Evolutionary conservation across 805 yeast genomes (phyloP), one percentile per base, ranked within the genome.

Genomic region (Ogataea pini): DNA sequence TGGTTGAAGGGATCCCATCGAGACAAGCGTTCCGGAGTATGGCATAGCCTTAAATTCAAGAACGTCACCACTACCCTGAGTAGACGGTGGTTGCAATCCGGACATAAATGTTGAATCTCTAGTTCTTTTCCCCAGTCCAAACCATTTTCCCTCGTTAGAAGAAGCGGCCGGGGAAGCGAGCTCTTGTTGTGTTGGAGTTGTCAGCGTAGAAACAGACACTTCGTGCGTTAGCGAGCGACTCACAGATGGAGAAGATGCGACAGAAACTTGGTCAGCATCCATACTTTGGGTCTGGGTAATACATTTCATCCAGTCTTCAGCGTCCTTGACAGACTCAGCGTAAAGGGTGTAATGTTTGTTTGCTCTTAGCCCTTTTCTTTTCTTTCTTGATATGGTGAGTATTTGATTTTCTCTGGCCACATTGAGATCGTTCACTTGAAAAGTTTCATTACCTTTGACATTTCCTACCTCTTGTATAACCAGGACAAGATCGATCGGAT

Each of bases 321-420:
- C 68, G 60, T 89, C 96, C 22, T 73, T 76, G 38, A 85, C 85
- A 7, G 85, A 81, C 62, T 90, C 96, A 2, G 94, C 85, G 65
- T 95, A 88, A 45, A 89, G 77, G 43, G 79, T 76, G 47, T 60
- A 59, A 19, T 48, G 56, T 42, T 59, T 65, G 43, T 50, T 58
- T 6, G 70, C 56, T 5, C 71, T 60, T 17, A 69, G 57, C 22
- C 65, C 64, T 36, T 68, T 67, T 48, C 66, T 64, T 42, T 54
- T 64, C 41, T 59, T 65, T 36, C 59, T 57, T 10, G 57, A 44
- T 8, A 67, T 50, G 6, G 51, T 52, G 25, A 68, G 37, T 31
- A 60, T 54, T 50, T 63, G 68, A 39, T 55, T 49, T 13, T 59
- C 64, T 36, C 57, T 51, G 5, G 57, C 29, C 13, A 61, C 49